Evolutionary conservation across 495 filamentous ascomycete species (phyloP), one percentile per base, ranked within the genome.

Genomic region (Penicillium waksmanii): DNA sequence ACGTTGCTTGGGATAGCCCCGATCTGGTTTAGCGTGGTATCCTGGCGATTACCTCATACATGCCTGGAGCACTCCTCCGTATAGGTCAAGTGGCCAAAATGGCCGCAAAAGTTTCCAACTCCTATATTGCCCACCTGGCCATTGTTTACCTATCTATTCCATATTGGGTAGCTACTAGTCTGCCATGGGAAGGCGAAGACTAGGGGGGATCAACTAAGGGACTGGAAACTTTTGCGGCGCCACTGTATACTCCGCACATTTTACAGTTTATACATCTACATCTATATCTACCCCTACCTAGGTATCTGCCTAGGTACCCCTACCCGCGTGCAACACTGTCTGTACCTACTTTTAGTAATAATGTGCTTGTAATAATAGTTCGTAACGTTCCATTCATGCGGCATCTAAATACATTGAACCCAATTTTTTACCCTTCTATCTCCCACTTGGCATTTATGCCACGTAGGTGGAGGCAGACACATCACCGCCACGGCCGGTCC

Each of bases 381-480:
- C 67, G 63, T 68, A 63, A 67, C 65, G 58, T 62, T 63, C 60
- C 66, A 68, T 63, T 67, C 67, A 57, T 67, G 57, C 59, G 58
- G 50, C 63, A 66, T 71, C 68, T 71, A 71, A 66, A 66, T 69
- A 73, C 68, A 71, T 71, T 61, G 52, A 66, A 65, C 56, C 57
- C 50, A 57, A 43, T 63, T 70, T 71, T 70, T 71, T 57, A 60
- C 55, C 66, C 65, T 58, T 64, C 48, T 64, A 61, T 48, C 43
- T 34, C 58, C 51, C 10, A 44, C 42, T 50, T 57, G 23, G 19
- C 58, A 44, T 50, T 89, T 94, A 98, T 84, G 89, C 95, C 75
- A 92, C 87, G 84, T 98, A 98, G 61, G 95, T 98, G 51, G 93
- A 96, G 65, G 95, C 95, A 54, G 91, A 95, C 52, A 98, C 91